Conservation (phyloP, 176 grass and related monocot species). For the Raddia distichophylla region DNA sequence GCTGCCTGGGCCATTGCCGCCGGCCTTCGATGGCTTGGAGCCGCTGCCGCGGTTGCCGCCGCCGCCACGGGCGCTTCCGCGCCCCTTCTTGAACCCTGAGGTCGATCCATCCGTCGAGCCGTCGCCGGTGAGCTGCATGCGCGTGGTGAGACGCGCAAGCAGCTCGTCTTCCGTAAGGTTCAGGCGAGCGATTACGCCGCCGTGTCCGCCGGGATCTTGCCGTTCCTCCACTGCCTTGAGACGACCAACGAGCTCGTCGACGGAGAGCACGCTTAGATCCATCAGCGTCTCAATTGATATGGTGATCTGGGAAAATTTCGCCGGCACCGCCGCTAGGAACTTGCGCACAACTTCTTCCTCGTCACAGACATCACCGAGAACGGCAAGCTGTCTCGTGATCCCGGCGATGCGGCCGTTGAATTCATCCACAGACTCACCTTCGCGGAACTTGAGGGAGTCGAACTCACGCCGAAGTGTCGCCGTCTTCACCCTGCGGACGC, state of each 20-base stretch:
- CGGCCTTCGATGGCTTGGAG: background rate
- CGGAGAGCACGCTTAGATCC: background rate
- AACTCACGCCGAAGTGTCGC: background rate
- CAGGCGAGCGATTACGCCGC: no score
- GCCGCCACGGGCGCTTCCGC: no score
- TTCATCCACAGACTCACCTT: background rate
- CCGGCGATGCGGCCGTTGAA: background rate
- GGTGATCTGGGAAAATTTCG: background rate
- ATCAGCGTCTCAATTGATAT: background rate
- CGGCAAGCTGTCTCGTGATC: no score
- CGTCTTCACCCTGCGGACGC: background rate
- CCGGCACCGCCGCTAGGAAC: background rate
- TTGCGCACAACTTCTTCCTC: background rate
- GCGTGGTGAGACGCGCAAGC: no score
- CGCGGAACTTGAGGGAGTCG: background rate
- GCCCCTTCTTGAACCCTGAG: rapidly evolving
- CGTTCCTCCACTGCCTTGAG: no score
- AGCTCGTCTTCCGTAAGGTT: no score
- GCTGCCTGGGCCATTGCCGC: rapidly evolving
- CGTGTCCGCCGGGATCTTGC: no score
- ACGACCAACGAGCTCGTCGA: background rate
- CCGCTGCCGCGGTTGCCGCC: no score
- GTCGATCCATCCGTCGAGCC: no score
- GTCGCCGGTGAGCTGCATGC: no score
- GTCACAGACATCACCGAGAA: no score